Conservation (phyloP, 2,329 filamentous ascomycete species). For the Beauveria varroae region DNA sequence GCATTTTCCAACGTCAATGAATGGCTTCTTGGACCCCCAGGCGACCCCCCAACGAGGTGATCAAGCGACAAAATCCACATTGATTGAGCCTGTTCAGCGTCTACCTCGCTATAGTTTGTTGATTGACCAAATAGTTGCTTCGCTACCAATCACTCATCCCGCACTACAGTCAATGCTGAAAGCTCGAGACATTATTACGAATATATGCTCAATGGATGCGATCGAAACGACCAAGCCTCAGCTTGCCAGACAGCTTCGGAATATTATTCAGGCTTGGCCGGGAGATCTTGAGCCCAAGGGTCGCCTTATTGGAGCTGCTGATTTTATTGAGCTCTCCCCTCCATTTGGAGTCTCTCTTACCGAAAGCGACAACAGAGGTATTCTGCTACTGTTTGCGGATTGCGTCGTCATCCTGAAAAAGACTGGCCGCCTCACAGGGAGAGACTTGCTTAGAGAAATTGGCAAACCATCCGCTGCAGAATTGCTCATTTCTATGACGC, state of each 20-base stretch:
- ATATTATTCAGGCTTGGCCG: slow-evolving; percentile 74
- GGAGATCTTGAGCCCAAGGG: slow-evolving; percentile 62
- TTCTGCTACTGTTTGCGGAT: slow-evolving; percentile 81
- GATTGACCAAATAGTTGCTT: slow-evolving; percentile 89
- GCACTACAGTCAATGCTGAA: slow-evolving; percentile 77
- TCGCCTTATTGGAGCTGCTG: slow-evolving; percentile 71
- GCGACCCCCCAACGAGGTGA: slow-evolving; percentile 62
- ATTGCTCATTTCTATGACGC: slow-evolving; percentile 56
- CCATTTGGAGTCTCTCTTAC: slow-evolving; percentile 51
- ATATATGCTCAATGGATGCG: slow-evolving; percentile 89
- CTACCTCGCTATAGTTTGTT: slow-evolving; percentile 91
- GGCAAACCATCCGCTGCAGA: slow-evolving; percentile 67
- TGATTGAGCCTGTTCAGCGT: slow-evolving; percentile 94
- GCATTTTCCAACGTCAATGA: slow-evolving; percentile 75
- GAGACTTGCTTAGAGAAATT: slow-evolving; percentile 74
- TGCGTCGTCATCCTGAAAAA: slow-evolving; percentile 72
- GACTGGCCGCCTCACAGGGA: slow-evolving; percentile 56
- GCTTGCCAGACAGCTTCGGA: slow-evolving; percentile 64
- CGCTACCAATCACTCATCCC: slow-evolving; percentile 77
- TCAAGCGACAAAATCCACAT: slow-evolving; percentile 78
- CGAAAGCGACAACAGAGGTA: slow-evolving; percentile 48
- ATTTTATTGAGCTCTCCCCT: slow-evolving; percentile 68
- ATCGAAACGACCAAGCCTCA: slow-evolving; percentile 63
- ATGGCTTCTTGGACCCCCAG: slow-evolving; percentile 68
- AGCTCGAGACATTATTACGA: slow-evolving; percentile 86